phyloP scores from a whole-genome alignment of 768 basidiomycete genomes.

The Royoungia palumana region DNA sequence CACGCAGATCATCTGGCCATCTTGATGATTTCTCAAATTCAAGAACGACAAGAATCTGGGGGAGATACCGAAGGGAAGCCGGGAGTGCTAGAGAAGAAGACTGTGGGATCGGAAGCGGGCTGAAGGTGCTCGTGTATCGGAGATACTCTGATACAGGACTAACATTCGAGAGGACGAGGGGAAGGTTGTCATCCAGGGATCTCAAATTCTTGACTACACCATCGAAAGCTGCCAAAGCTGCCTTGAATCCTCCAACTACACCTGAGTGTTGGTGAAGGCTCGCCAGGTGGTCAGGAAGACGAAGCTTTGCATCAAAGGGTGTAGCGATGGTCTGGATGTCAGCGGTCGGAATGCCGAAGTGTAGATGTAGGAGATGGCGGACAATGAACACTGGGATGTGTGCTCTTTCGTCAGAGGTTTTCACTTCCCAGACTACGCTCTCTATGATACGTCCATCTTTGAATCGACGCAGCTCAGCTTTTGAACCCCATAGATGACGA shows the following conservation, averaged over 20 bases:
- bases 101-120: conserved; percentile 67
- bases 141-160: conserved; percentile 70
- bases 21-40: conserved; percentile 90
- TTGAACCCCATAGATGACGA: conserved; percentile 86
- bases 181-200: conserved; percentile 64
- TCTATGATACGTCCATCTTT: conserved; percentile 92
- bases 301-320: conserved; percentile 54
- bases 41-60: conserved; percentile 69
- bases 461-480: conserved; percentile 90
- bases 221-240: conserved; percentile 77
- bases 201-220: conserved; percentile 72
- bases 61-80: conserved; percentile 58
- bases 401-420: conserved; percentile 73
- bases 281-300: conserved; percentile 55
- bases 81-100: conserved; percentile 52
- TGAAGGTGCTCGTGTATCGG: conserved; percentile 81
- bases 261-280: conserved; percentile 34
- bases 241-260: conserved; percentile 58
- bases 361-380: conserved; percentile 65
- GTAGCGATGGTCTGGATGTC: conserved; percentile 57
- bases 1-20: conserved; percentile 93
- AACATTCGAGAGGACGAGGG: conserved; percentile 73
- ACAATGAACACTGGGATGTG: conserved; percentile 76
- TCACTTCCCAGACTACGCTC: conserved; percentile 95
- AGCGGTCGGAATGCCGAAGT: conserved; percentile 63